Percentiles rank a stretch among this genome's conserved stretches.
These are phyloP conservation scores for Apiospora aurea DNA, from an alignment of 2,329 filamentous ascomycete species.

Conservation along the genomic window DNA sequence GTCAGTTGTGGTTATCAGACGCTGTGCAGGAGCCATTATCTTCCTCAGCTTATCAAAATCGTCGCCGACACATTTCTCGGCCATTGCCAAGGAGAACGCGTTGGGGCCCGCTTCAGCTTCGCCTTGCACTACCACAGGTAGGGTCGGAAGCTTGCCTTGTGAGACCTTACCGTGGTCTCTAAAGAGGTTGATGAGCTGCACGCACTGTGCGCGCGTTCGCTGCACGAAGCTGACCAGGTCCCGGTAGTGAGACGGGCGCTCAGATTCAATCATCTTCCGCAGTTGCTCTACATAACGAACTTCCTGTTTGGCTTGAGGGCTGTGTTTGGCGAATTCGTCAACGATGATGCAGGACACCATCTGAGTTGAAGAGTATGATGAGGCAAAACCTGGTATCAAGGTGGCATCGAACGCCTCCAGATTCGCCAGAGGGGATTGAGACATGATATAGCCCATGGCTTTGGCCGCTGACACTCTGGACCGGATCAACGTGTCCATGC, in stretches of 20 bases:
- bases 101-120: slow-evolving; percentile 90
- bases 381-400: slow-evolving; percentile 72
- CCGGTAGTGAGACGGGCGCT: slow-evolving; percentile 82
- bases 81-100: slow-evolving; percentile 87
- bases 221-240: slow-evolving; percentile 92
- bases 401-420: slow-evolving; percentile 70
- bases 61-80: slow-evolving; percentile 83
- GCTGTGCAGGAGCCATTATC: slow-evolving; percentile 84
- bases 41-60: slow-evolving; percentile 92
- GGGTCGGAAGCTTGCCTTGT: slow-evolving; percentile 74
- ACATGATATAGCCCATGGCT: slow-evolving; percentile 86
- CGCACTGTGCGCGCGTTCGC: slow-evolving; percentile 88
- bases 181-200: slow-evolving; percentile 89
- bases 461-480: slow-evolving; percentile 87
- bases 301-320: slow-evolving; percentile 53
- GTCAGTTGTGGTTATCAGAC: slow-evolving; percentile 81
- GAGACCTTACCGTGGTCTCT: slow-evolving; percentile 87
- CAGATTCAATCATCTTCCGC: slow-evolving; percentile 78
- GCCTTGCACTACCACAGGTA: slow-evolving; percentile 93
- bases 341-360: slow-evolving; percentile 83
- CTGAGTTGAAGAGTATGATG: slow-evolving; percentile 84
- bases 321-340: slow-evolving; percentile 82
- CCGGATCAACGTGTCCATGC: slow-evolving; percentile 84
- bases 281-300: slow-evolving; percentile 70
- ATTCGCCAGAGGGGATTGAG: slow-evolving; percentile 70